Evolutionary conservation across 2,329 filamentous ascomycete species (phyloP), one percentile per base, ranked within the genome.

Genomic region (Cercospora nicotianae): DNA sequence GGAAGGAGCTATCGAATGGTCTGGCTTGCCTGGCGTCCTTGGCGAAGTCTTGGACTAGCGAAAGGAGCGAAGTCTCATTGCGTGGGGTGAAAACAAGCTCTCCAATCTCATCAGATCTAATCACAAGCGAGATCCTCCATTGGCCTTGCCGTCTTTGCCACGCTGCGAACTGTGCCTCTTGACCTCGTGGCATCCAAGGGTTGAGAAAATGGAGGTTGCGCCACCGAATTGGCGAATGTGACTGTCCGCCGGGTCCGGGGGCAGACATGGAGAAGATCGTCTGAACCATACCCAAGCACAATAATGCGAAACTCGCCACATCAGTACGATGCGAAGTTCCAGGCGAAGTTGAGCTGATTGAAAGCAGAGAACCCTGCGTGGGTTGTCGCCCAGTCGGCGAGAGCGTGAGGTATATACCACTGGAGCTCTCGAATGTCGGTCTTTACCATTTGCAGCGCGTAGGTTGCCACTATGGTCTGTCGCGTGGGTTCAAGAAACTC

Each of bases 21-120:
- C 55, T 59, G 55, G 55, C 48, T 55, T 59, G 55, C 55, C 30
- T 59, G 55, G 55, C 39, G 42, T 30, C 42, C 60, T 62, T 62
- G 60, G 60, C 42, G 33, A 8, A 30, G 36, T 62, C 60, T 62
- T 62, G 39, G 26, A n/a, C 12, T 28, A 26, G 31, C 59, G 31
- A 45, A 61, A 36, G 28, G 13, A 28, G 60, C 33, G 30, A 62
- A 62, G 60, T 62, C 30, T 48, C 33, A 13, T 23, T 30, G 28
- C 60, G 60, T 62, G 60, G 42, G 60, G 42, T 51, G 39, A 10
- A 26, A 62, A 45, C 33, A 45, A 62, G 60, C 60, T 62, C 60
- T 62, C 60, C 60, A 62, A 62, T 62, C 60, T 62, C 60, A 18
- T 62, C 60, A 62, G 60, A 62, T 62, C 60, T 62, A 62, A 62